These are phyloP conservation scores for Rubia yunnanensis DNA, from an alignment of 257 asterid species.

Conservation along the genomic window DNA sequence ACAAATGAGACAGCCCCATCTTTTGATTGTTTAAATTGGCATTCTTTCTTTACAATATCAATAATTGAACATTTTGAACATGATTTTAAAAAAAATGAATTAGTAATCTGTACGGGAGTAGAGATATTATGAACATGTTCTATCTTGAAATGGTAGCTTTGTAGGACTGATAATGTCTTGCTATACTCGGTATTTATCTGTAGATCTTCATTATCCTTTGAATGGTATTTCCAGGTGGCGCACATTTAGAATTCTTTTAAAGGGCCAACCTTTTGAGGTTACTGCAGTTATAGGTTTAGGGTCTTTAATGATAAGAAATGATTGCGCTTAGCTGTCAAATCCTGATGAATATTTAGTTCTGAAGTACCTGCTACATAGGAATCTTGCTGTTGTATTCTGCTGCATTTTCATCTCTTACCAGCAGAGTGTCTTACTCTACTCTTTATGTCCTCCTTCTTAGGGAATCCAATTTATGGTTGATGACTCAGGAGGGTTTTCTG, in stretches of 20 bases:
- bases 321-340: neutral
- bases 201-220: neutral
- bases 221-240: neutral
- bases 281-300: neutral
- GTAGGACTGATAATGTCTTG: neutral
- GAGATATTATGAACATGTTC: neutral
- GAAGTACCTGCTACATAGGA: neutral
- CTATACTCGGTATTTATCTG: too few species aligned
- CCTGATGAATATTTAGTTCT: neutral
- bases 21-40: neutral
- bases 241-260: neutral
- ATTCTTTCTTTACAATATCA: neutral
- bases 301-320: neutral
- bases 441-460: slow-evolving; percentile 25
- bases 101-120: neutral
- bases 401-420: neutral
- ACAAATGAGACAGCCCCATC: too few species aligned
- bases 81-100: neutral
- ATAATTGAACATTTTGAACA: neutral
- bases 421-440: neutral
- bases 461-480: slow-evolving; percentile 84
- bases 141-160: neutral
- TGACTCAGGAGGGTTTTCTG: slow-evolving; percentile 86
- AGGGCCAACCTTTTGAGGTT: neutral
- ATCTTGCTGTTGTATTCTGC: neutral